Base-by-base conservation (phyloP, 345 rosid genomes). In the Eutrema japonicum region DNA sequence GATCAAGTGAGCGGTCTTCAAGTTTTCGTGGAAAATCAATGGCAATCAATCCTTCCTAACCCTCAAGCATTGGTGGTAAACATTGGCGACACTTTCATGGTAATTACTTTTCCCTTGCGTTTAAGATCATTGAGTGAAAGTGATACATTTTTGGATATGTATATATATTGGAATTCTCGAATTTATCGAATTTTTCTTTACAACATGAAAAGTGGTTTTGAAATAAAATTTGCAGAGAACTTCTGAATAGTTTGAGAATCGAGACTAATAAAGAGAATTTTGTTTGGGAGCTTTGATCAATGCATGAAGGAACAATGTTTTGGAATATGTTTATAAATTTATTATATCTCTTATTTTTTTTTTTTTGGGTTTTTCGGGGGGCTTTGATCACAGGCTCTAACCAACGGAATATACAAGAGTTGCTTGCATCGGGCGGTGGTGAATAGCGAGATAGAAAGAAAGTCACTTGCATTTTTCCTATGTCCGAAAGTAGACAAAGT, bases 401-500 rank as follows among this genome's bases (percentile, higher is more conserved):
- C 47, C 6, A 58, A 58, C 9, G 64, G 47, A 38, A 58, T 6
- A 53, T 87, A 83, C 83, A 85, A 83, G 75, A 22, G 22, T 22
- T 22, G 22, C 22, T 22, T 22, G 22, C 22, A 22, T 22, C 22
- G 22, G 41, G 92, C 87, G 10, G 85, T 89, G 49, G 92, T 85
- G 77, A 78, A 85, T 52, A 77, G 70, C 35, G 76, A 75, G n/a
- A 77, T 33, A 4, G 87, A 64, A 69, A 80, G 91, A 65, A 80
- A 74, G 76, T 81, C 91, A 8, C 32, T 87, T 82, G 88, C 74
- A 2, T 87, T 77, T 72, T 88, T 89, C 40, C 76, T 80, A 53
- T 60, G 82, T 63, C 95, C 92, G 1, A 79, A 75, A 53, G 73
- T 72, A 11, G 91, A 83, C 81, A 87, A 85, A 65, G 76, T 83